A percentile compares a stretch with the other conserved stretches of the same genome.
phyloP scores from a whole-genome alignment of 768 basidiomycete genomes.

The Rhizopogon roseolus region DNA sequence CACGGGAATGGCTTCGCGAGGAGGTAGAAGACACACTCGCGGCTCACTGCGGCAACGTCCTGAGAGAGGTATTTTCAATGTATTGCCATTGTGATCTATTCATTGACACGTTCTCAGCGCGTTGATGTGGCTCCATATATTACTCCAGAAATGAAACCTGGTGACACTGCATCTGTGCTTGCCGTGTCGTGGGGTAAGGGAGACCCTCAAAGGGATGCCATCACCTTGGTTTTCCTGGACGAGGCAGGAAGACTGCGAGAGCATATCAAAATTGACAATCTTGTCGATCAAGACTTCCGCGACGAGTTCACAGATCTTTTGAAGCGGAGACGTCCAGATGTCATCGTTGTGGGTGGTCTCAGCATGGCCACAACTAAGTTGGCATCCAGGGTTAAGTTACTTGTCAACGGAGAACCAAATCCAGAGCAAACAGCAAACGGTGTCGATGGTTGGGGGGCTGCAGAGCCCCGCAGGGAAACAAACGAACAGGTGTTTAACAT shows the following conservation, averaged over 20 bases:
- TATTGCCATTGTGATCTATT: not conserved
- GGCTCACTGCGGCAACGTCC: constrained; percentile 54
- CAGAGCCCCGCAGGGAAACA: constrained; percentile 17
- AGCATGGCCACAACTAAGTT: constrained; percentile 76
- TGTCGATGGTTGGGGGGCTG: constrained; percentile 23
- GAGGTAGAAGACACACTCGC: constrained; percentile 87
- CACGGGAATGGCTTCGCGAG: constrained; percentile 81
- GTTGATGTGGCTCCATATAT: constrained; percentile 77
- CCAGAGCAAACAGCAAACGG: constrained; percentile 11
- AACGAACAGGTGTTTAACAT: constrained; percentile 49
- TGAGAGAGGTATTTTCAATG: constrained; percentile 55
- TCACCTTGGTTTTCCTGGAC: constrained; percentile 81
- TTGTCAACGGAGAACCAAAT: constrained; percentile 31
- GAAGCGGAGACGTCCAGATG: constrained; percentile 77
- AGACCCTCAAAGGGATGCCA: constrained; percentile 86
- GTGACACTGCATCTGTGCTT: constrained; percentile 74
- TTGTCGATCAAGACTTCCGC: constrained; percentile 61
- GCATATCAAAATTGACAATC: constrained; percentile 83
- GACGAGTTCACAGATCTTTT: constrained; percentile 82
- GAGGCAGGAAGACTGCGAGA: constrained; percentile 89
- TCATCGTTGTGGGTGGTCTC: constrained; percentile 87
- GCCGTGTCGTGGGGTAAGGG: constrained; percentile 95
- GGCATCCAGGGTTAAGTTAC: constrained; percentile 56
- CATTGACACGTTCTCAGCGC: constrained; percentile 44
- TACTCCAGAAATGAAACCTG: constrained; percentile 57